These are phyloP conservation scores for Stevia rebaudiana DNA, from an alignment of 140 eudicot species.

Conservation along the genomic window DNA sequence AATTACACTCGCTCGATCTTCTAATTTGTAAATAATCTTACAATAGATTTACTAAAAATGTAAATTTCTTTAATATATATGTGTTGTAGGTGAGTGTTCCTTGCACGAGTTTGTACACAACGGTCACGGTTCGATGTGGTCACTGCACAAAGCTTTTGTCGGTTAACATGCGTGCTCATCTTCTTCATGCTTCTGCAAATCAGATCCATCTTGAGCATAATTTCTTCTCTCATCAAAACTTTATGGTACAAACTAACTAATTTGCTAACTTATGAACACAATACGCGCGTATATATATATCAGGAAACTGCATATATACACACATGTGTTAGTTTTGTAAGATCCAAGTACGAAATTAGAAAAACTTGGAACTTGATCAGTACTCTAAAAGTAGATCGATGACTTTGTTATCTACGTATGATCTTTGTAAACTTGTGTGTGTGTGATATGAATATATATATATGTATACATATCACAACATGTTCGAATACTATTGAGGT, in stretches of 20 bases:
- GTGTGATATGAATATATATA: too few species aligned
- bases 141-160: conserved; percentile 82
- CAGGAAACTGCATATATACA: neutral
- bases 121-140: conserved; percentile 89
- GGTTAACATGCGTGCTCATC: conserved; percentile 65
- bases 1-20: neutral
- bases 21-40: too few species aligned
- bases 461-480: too few species aligned
- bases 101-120: conserved; percentile 73
- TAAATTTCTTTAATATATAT: neutral
- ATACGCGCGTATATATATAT: too few species aligned
- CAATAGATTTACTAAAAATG: neutral
- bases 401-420: too few species aligned
- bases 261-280: neutral
- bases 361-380: too few species aligned
- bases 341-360: neutral
- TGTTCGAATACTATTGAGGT: neutral
- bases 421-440: neutral
- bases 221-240: conserved; percentile 69
- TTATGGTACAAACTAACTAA: conserved; percentile 46
- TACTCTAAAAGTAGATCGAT: too few species aligned
- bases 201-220: conserved; percentile 68
- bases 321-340: neutral
- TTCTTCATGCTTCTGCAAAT: conserved; percentile 52
- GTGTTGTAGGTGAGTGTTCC: conserved; percentile 86